Conservation (phyloP, 345 rosid species). For the Erodium maritimum region DNA sequence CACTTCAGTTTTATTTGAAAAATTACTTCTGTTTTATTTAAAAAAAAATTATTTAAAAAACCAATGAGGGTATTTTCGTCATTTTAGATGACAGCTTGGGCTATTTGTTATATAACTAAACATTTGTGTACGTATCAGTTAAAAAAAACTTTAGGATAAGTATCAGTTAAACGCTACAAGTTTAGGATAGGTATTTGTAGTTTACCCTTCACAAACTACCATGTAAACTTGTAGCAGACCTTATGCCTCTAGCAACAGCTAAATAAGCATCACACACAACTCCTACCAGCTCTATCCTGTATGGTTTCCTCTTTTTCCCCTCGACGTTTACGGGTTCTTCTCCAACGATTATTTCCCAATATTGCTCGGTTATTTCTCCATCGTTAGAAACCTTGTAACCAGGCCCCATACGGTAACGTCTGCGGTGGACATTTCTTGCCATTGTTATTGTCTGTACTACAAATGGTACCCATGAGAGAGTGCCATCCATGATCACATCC, state of each 20-base stretch:
- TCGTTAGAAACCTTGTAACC: conserved; percentile 55
- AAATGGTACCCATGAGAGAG: conserved; percentile 84
- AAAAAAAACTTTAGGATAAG: no score
- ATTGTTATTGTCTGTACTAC: conserved; percentile 79
- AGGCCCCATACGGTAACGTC: conserved; percentile 73
- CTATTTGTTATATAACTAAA: no score
- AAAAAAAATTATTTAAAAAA: no score
- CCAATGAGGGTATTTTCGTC: no score
- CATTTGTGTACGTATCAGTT: no score
- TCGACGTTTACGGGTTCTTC: conserved; percentile 38
- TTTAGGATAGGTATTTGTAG: no score
- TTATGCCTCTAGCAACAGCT: conserved; percentile 87
- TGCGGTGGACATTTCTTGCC: conserved; percentile 85
- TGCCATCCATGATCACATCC: conserved; percentile 94
- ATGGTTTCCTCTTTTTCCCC: conserved; percentile 52
- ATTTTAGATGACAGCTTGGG: no score
- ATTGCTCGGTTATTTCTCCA: conserved; percentile 57
- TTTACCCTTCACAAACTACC: no score
- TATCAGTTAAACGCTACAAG: no score
- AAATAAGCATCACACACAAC: conserved; percentile 93
- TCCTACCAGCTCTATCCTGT: conserved; percentile 90
- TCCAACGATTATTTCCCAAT: conserved; percentile 69
- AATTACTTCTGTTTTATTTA: no score
- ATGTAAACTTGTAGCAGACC: conserved; percentile 23
- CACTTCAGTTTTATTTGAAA: no score